Conservation (phyloP, 2,329 filamentous ascomycete genomes). For the Triangularia setosa region DNA sequence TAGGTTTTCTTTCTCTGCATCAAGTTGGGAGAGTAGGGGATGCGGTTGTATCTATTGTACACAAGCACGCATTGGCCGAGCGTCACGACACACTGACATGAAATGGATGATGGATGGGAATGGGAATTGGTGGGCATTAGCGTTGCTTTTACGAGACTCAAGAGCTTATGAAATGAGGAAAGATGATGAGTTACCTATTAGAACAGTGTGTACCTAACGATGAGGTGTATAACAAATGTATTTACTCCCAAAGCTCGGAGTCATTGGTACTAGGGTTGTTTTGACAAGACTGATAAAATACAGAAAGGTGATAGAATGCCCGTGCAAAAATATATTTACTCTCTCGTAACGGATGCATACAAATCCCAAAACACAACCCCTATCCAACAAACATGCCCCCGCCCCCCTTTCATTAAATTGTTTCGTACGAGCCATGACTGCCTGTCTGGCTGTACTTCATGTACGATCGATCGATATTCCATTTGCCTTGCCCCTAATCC, state of each 20-base stretch:
- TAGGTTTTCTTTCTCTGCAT: not conserved
- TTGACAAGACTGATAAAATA: too few species aligned
- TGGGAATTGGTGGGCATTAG: not conserved
- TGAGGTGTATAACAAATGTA: too few species aligned
- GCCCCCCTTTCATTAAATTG: not conserved
- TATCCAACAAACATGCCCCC: not conserved
- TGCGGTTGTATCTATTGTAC: not conserved
- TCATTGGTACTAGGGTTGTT: too few species aligned
- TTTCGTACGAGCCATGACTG: not conserved
- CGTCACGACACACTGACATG: too few species aligned
- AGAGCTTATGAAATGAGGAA: not conserved
- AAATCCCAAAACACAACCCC: not conserved
- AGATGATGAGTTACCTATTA: too few species aligned
- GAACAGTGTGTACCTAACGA: too few species aligned
- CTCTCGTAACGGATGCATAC: not conserved
- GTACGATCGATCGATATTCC: not conserved
- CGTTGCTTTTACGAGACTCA: not conserved
- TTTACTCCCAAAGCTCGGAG: too few species aligned
- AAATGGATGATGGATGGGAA: not conserved
- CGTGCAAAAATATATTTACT: not conserved
- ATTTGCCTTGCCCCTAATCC: not conserved
- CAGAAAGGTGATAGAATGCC: too few species aligned
- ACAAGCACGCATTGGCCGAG: not conserved
- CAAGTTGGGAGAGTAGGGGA: not conserved
- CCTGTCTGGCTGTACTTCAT: not conserved